These are phyloP conservation scores for Colletotrichum viniferum DNA, from an alignment of 2,329 filamentous ascomycete genomes.

Conservation along the genomic window DNA sequence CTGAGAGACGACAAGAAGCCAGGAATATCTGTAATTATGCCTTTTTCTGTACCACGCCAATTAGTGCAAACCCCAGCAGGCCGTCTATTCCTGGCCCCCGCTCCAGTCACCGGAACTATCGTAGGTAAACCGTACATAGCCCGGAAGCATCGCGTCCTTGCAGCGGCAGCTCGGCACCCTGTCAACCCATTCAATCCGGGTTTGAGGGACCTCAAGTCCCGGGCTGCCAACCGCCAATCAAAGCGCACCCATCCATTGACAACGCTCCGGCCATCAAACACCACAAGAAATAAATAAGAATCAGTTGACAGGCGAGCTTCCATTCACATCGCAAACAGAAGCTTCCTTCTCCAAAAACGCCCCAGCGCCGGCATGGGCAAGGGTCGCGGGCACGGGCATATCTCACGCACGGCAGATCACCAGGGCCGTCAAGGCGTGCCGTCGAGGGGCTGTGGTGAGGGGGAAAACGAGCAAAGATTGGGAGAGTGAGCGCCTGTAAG, in stretches of 20 bases:
- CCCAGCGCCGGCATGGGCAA: background rate
- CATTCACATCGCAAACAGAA: background rate
- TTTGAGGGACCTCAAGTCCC: background rate
- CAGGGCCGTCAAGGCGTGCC: background rate
- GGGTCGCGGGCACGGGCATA: background rate
- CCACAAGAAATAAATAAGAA: background rate
- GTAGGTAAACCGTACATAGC: background rate
- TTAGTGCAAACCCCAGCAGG: background rate
- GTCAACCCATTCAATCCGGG: background rate
- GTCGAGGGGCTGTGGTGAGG: background rate
- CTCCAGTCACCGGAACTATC: background rate
- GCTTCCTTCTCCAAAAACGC: background rate
- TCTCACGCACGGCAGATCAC: background rate
- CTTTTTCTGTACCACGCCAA: background rate
- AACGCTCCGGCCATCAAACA: background rate
- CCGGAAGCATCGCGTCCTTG: background rate
- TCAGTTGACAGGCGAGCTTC: background rate
- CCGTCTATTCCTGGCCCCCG: background rate
- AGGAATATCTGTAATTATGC: background rate
- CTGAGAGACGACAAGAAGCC: background rate
- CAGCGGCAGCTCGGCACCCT: background rate
- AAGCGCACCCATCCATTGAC: background rate
- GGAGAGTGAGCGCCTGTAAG: background rate
- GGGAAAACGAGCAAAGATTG: background rate
- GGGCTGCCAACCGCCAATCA: background rate